phyloP scores from a whole-genome alignment of 163 green algal species.

The Scenedesmus sp. region DNA sequence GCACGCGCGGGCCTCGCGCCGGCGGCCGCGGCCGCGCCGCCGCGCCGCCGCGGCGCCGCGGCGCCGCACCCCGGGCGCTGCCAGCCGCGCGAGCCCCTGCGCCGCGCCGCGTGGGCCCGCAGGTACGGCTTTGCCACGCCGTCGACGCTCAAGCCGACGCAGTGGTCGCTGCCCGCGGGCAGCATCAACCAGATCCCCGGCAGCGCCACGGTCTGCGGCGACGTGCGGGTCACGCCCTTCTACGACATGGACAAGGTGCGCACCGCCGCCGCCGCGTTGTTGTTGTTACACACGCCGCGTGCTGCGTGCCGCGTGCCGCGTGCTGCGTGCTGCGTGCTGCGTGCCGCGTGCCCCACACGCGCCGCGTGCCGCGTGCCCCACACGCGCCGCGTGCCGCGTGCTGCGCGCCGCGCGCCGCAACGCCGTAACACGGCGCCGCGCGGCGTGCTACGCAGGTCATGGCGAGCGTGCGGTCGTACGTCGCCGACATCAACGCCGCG shows the following conservation, averaged over 20 bases:
- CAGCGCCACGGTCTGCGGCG: constrained; percentile 68
- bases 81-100: no score
- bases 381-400: no score
- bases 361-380: no score
- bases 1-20: not conserved
- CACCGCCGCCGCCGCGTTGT: not conserved
- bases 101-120: no score
- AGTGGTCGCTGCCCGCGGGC: constrained; percentile 67
- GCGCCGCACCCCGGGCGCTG: no score
- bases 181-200: constrained; percentile 75
- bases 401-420: no score
- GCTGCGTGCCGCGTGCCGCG: not conserved
- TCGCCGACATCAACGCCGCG: constrained; percentile 73
- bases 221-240: constrained; percentile 75
- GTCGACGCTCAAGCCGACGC: constrained; percentile 82
- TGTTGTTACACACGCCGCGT: not conserved
- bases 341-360: no score
- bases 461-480: constrained; percentile 57
- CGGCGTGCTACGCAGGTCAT: constrained; percentile 70
- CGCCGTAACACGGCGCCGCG: no score
- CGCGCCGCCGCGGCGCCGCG: no score
- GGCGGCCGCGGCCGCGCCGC: no score
- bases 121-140: constrained; percentile 75
- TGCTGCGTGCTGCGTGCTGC: not conserved
- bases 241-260: constrained; percentile 62